Percentiles rank a stretch among this genome's conserved stretches.
These are phyloP conservation scores for Lotus japonicus DNA, from an alignment of 306 rosid genomes.

Conservation along the genomic window DNA sequence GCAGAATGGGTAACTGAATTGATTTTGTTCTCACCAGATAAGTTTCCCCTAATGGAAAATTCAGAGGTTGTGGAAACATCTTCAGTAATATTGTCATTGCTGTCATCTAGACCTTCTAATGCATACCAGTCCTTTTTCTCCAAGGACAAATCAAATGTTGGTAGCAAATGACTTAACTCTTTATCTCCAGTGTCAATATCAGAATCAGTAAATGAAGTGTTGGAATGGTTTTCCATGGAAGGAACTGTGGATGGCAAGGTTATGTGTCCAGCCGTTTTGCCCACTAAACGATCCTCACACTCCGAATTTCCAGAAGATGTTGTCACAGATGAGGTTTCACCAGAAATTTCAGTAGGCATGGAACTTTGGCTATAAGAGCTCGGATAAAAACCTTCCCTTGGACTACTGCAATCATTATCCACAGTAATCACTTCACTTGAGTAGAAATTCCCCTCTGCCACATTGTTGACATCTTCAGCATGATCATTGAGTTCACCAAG, in stretches of 20 bases:
- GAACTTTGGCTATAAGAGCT: conserved; percentile 18
- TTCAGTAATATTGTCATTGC: conserved; percentile 27
- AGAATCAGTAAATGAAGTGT: conserved; percentile 21
- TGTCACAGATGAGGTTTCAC: conserved; percentile 25
- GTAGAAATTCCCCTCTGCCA: conserved; percentile 22
- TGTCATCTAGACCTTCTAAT: conserved; percentile 29
- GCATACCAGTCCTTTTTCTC: conserved; percentile 26
- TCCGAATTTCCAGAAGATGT: conserved; percentile 19
- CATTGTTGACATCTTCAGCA: conserved; percentile 21
- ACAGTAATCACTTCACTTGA: conserved; percentile 21
- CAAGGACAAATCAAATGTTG: conserved; percentile 15
- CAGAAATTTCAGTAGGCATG: conserved; percentile 27
- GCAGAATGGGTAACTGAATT: conserved; percentile 9
- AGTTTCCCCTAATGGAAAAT: conserved; percentile 18
- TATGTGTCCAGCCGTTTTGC: conserved; percentile 27
- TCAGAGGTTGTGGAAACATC: conserved; percentile 22
- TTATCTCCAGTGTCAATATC: conserved; percentile 7
- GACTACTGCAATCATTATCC: conserved; percentile 28
- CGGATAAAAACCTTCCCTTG: conserved; percentile 16
- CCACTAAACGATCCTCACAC: conserved; percentile 12
- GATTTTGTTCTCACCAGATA: conserved; percentile 13
- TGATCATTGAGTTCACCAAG: conserved; percentile 16
- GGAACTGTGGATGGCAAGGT: conserved; percentile 16
- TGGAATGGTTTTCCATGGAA: conserved; percentile 20
- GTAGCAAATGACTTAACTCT: conserved; percentile 14